Conservation (phyloP, 2,329 filamentous ascomycete genomes). For the Stachybotrys elegans region DNA sequence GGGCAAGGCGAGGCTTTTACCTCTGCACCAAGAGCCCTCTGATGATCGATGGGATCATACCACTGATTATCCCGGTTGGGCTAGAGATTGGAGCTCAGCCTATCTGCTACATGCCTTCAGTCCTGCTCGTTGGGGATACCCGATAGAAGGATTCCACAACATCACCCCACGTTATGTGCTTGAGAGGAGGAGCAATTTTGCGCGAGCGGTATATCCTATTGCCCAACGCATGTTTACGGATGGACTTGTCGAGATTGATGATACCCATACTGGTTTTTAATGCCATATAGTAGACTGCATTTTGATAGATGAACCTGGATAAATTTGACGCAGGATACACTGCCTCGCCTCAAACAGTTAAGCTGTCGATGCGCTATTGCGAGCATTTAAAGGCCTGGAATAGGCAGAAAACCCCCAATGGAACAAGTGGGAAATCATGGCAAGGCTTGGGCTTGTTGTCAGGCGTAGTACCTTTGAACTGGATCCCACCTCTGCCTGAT, state of each 20-base stretch:
- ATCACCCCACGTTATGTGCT: slow-evolving; percentile 16
- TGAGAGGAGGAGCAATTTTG: slow-evolving; percentile 18
- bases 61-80: slow-evolving; percentile 7
- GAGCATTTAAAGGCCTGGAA: too few species aligned
- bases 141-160: slow-evolving; percentile 4
- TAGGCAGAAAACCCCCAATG: too few species aligned
- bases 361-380: too few species aligned
- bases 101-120: slow-evolving; percentile 18
- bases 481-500: too few species aligned
- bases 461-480: too few species aligned
- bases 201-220: slow-evolving; percentile 14
- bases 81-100: slow-evolving; percentile 11
- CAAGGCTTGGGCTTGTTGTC: too few species aligned
- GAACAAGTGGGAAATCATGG: too few species aligned
- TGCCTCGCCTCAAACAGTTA: too few species aligned
- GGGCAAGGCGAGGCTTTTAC: not conserved
- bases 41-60: not conserved
- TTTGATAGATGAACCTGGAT: too few species aligned
- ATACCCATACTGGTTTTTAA: not conserved
- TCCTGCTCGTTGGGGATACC: slow-evolving; percentile 4
- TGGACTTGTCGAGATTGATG: not conserved
- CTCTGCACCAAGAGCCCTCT: slow-evolving; percentile 5
- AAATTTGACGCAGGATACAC: too few species aligned
- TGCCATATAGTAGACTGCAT: too few species aligned
- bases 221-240: slow-evolving; percentile 12